Evolutionary conservation across 1,284 basidiomycete species (phyloP).

Genomic region (Phlebopus sp.): DNA sequence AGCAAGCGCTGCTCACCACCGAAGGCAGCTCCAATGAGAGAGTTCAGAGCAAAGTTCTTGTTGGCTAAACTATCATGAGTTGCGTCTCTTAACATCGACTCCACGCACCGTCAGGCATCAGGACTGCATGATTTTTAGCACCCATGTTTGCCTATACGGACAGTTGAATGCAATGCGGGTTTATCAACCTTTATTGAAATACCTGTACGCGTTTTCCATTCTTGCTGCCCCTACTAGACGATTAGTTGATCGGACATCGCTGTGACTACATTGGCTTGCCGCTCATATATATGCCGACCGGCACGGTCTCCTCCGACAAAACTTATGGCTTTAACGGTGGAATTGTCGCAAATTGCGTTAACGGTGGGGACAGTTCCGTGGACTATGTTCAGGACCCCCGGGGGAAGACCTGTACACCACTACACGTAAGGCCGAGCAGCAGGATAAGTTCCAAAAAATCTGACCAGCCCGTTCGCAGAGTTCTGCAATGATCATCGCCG

Average conservation of each 20-base stretch:
- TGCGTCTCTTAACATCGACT: neutral
- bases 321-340: conserved; percentile 89
- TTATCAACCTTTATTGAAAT: conserved; percentile 3
- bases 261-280: conserved; percentile 41
- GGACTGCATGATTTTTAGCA: conserved; percentile 93
- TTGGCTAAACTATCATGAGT: conserved; percentile 63
- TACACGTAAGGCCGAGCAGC: conserved; percentile 14
- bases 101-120: conserved; percentile 87
- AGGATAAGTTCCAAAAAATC: neutral
- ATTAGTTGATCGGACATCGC: conserved; percentile 7
- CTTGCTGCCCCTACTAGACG: conserved; percentile 58
- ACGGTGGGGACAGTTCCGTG: conserved; percentile 90
- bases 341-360: conserved; percentile 92
- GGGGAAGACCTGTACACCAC: conserved; percentile 55
- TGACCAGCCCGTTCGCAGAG: conserved; percentile 81
- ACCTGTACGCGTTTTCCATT: conserved; percentile 93
- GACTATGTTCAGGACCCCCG: conserved; percentile 84
- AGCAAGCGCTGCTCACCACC: conserved; percentile 56
- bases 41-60: conserved; percentile 91
- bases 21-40: conserved; percentile 92
- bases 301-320: conserved; percentile 97
- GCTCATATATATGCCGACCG: conserved; percentile 91
- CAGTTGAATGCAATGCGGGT: conserved; percentile 6
- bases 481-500: conserved; percentile 96
- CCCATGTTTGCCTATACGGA: conserved; percentile 78